Evolutionary conservation across 176 grass and related monocot species (phyloP).

Genomic region (bread wheat (Triticum aestivum)): IWGSC_CS_RefSeq_v2.1 NC_057801.1:192963256-192963755

Average conservation of each 20-base stretch:
- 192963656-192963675: neutral
- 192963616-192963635: constrained; percentile 47
- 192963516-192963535: neutral
- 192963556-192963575: neutral
- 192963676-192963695: neutral
- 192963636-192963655: neutral
- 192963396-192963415: neutral
- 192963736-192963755: constrained; percentile 28
- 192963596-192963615: constrained; percentile 56
- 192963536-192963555: constrained; percentile 1
- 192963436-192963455: neutral
- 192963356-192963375: neutral
- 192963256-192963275: neutral
- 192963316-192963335: neutral
- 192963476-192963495: neutral
- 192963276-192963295: neutral
- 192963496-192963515: neutral
- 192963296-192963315: too few species aligned
- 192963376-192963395: neutral
- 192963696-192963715: constrained; percentile 6
- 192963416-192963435: neutral
- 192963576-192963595: constrained; percentile 41
- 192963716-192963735: constrained; percentile 21
- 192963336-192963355: neutral
- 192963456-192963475: neutral